Evolutionary conservation across 805 yeast species (phyloP), one percentile per base, ranked within the genome.

Genomic region (Suhomyces sp.): DNA sequence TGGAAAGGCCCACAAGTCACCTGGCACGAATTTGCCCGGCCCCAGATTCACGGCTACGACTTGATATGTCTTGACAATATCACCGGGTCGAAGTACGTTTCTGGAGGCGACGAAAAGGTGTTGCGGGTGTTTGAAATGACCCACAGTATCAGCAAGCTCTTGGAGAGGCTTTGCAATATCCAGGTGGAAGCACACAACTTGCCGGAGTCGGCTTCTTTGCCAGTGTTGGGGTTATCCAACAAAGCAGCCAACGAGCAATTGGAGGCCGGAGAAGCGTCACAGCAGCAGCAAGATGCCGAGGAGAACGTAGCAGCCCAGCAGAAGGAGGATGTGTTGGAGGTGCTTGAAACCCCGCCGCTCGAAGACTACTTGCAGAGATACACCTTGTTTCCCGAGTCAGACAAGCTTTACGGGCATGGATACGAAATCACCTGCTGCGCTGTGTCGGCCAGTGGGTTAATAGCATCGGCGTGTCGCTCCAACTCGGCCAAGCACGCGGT

Each of bases 21-120:
- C 1, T 91, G 97, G 96, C 87, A 86, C 65, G 99, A 94, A 68
- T 86, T 94, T 68, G 90, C 97, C 1, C 81, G 99, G 60, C 98
- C 99, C 0, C 99, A 94, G 69, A 94, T 94, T 57, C 99, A 94
- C 68, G 99, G 99, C 7, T 94, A 90, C 66, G 98, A 94, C 65
- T 91, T 94, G 97, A 79, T 89, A 38, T 85, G 96, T 59, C 75
- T 88, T 6, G 82, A 85, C 38, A 77, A 87, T 10, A 68, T 94
- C 12, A 70, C 81, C 15, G 70, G 76, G 48, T 76, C 87, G 0
- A 74, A 80, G 57, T 93, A 89, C 72, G 88, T 92, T 3, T 89
- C 97, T 50, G 98, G 92, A 13, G 98, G 97, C 47, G 99, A 96
- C 65, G 99, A 94, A 65, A 96, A 94, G 72, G 85, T 90, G 9